Base-by-base conservation (phyloP, 2,329 filamentous ascomycete species). In the Colletotrichum sp. region DNA sequence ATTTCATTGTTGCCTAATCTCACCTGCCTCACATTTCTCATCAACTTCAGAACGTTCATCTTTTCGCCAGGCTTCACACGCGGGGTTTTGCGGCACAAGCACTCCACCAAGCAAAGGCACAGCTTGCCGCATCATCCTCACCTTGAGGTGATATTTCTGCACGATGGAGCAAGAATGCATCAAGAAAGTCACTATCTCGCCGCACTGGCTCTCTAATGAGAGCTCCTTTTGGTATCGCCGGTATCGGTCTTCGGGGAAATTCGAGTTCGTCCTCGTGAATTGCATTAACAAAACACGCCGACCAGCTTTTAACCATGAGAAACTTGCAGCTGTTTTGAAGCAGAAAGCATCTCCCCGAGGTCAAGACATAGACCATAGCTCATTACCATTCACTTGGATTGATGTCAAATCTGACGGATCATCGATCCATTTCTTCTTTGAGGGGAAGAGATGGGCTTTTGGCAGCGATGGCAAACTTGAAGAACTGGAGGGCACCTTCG, bases 191-290 rank as follows among this genome's bases (percentile, higher is more conserved):
- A 76, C 66, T 3, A 76, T 82, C 18, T 73, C 74, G 12, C 78
- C 81, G 28, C 76, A 71, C 13, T 83, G 81, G 81, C 68, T 81
- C 2, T 62, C 79, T 5, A 60, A 55, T 6, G 77, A 68, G 5
- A 78, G 78, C 3, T 24, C 64, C 16, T 82, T 83, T 52, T 83
- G 81, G 81, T 83, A 83, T 63, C 79, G 74, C 34, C 78, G 73
- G 9, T 68, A 72, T 24, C 28, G 59, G 1, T 55, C 68, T 5
- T 4, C 63, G 16, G 77, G n/a, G 6, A 78, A 78, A 26, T 76
- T 72, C n/a, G 65, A 77, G n/a, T 82, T 81, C 44, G 28, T 81
- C 12, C 21, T 78, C 4, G 80, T 82, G 5, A 65, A 83, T 24
- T 71, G 60, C 15, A 8, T 55, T 3, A n/a, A 74, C 12, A 79